These are phyloP conservation scores for Effrenium voratum DNA, from an alignment of 73 alveolate species.

Conservation along the genomic window DNA sequence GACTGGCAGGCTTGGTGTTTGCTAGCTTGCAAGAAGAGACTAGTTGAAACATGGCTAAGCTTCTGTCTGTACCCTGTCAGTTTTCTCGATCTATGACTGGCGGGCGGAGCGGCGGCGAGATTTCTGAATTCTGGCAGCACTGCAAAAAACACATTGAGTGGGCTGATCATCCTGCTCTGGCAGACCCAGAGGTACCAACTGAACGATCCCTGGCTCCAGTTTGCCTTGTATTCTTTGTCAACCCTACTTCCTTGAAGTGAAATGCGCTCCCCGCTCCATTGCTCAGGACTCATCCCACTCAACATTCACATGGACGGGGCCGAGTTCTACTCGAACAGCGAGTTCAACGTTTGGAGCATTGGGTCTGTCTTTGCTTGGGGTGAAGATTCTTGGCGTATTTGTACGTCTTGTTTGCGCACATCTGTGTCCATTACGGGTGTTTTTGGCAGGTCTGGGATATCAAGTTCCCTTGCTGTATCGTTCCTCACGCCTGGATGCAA, in stretches of 20 bases:
- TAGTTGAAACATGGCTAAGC: too few relatives aligned
- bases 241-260: background rate
- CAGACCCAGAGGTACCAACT: background rate
- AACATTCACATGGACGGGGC: conserved; percentile 9
- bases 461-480: conserved; percentile 9
- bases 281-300: conserved; percentile 20
- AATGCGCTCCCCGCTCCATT: background rate
- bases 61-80: background rate
- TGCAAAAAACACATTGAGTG: conserved; percentile 18
- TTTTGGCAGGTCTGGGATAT: background rate
- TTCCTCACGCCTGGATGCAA: conserved; percentile 46
- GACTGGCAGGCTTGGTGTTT: background rate
- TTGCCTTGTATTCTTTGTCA: background rate
- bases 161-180: background rate
- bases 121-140: background rate
- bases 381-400: background rate
- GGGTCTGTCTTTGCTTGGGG: background rate
- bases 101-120: background rate
- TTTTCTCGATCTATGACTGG: background rate
- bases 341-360: conserved; percentile 21
- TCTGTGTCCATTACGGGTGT: background rate
- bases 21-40: background rate
- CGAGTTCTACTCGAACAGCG: conserved; percentile 18
- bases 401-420: background rate
- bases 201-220: background rate